A percentile compares a stretch with the other conserved stretches of the same genome.
Evolutionary conservation across 2,329 filamentous ascomycete genomes (phyloP).

Genomic region (Dothideomycetes sp.): DNA sequence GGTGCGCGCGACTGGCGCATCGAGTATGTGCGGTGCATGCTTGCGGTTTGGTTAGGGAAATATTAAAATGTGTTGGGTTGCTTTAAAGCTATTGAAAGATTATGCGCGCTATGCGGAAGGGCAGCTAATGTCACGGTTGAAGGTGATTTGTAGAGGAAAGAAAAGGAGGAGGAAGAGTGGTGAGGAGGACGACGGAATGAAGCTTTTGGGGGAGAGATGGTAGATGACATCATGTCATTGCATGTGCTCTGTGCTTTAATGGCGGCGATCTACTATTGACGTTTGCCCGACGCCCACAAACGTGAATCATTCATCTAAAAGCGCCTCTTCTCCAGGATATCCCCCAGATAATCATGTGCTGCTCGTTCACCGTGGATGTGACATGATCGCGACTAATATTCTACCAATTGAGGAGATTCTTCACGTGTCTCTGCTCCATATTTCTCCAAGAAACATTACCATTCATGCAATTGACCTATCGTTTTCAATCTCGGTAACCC

Average conservation of each 20-base stretch:
- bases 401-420: too few species aligned
- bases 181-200: background rate
- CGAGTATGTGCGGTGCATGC: slow-evolving; percentile 97
- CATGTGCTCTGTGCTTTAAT: background rate
- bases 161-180: background rate
- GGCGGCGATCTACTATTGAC: background rate
- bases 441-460: too few species aligned
- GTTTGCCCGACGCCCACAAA: background rate
- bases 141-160: background rate
- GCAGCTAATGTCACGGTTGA: background rate
- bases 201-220: background rate
- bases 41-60: slow-evolving; percentile 9
- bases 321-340: background rate
- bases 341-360: background rate
- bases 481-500: background rate
- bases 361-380: too few species aligned
- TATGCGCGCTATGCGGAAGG: background rate
- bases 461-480: too few species aligned
- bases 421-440: too few species aligned
- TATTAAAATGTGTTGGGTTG: background rate
- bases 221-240: background rate
- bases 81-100: background rate
- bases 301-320: background rate
- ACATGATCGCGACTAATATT: background rate
- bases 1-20: slow-evolving; percentile 96